Base-by-base conservation (phyloP, 371 early-diverging fungal genomes). In the Chytridium lagenaria region DNA sequence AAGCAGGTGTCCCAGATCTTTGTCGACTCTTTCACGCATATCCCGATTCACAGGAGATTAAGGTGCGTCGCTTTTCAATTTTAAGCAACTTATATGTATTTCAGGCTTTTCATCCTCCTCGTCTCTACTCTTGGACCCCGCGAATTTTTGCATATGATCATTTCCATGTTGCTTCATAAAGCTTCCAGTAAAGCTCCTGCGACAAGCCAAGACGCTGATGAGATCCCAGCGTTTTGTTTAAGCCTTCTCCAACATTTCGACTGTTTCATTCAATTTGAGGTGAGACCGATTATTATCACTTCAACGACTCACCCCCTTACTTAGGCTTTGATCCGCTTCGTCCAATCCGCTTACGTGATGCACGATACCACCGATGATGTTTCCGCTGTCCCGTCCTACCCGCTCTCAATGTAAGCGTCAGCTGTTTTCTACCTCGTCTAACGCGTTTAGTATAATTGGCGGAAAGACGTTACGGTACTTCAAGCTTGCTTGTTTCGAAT, bases 31-130 rank as follows among this genome's bases (percentile, higher is more conserved):
- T 77, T 95, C 71, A 86, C 89, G 81, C 96, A 96, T 79, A 95
- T 97, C 72, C 98, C 98, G 59, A 90, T 89, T 68, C 97, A 97
- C 79, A 89, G 98, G 68, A 90, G 97, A 64, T 85, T 95, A 65
- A 50, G 59, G 64, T 69, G 28, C 5, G 26, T 44, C 44, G n/a
- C 31, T 31, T 59, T 31, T 87, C 33, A 28, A 10, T 28, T 23
- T 28, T 31, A 19, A 33, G 26, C 5, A 37, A 10, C 36, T 12
- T 36, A 7, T 38, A 59, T 5, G 26, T 26, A 38, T 10, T 7
- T 5, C 22, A 65, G 93, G 50, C 87, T 98, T 26, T 96, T 96
- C 80, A 90, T 92, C 0, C 87, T 92, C 2, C 79, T 98, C 33
- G 88, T 95, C 49, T 78, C 87, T 12, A 93, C 94, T 0, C 80